A percentile compares a stretch with the other conserved stretches of the same genome.
phyloP scores from a whole-genome alignment of 2,329 filamentous ascomycete genomes.

The Monosporascus sp. region DNA sequence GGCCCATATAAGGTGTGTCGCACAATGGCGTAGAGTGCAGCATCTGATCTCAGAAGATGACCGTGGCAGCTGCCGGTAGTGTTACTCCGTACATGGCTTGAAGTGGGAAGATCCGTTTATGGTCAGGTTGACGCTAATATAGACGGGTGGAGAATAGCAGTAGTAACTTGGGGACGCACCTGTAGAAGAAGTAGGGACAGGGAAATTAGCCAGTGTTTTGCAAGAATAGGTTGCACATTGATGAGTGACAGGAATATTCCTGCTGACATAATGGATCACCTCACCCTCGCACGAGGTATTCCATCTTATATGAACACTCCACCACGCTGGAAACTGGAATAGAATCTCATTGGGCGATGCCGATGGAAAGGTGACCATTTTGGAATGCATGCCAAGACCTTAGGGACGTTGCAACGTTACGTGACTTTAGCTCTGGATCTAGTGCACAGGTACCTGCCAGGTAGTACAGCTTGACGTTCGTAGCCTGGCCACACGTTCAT shows the following conservation, averaged over 20 bases:
- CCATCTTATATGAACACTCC: background rate
- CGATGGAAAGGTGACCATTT: background rate
- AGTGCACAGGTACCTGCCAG: background rate
- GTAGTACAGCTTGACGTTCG: background rate
- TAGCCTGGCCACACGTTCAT: background rate
- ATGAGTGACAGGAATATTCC: background rate
- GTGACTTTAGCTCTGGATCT: background rate
- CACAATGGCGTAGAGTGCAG: background rate
- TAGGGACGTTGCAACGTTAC: background rate
- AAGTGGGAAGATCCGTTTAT: too few species aligned
- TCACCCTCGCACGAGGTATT: background rate
- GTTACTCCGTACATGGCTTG: background rate
- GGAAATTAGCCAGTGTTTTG: background rate
- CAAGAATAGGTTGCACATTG: background rate
- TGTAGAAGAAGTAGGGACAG: background rate
- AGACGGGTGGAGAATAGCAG: background rate
- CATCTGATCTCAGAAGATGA: background rate
- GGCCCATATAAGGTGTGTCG: background rate
- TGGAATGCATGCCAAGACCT: background rate
- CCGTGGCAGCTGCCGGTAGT: background rate
- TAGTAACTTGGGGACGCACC: background rate
- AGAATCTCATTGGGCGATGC: background rate
- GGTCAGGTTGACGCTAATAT: background rate
- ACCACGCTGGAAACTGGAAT: background rate
- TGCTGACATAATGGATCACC: background rate